Percentiles rank a stretch among this genome's conserved stretches.
These are phyloP conservation scores for Xylaria polymorpha DNA, from an alignment of 2,329 filamentous ascomycete species.

Conservation along the genomic window DNA sequence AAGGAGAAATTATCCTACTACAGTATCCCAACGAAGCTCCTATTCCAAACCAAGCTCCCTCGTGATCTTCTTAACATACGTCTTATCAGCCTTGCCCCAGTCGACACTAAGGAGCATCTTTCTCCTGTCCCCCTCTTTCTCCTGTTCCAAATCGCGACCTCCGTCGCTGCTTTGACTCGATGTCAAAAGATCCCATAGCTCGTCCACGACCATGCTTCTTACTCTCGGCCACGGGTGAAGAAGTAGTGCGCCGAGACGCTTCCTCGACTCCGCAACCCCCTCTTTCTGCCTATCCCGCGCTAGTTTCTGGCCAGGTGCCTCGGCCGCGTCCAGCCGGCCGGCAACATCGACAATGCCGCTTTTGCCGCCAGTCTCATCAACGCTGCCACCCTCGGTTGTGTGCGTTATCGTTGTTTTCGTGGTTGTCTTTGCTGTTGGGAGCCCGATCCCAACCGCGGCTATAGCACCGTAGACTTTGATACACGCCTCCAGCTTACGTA, in stretches of 20 bases:
- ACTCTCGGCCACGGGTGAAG: conserved; percentile 86
- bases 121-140: conserved; percentile 21
- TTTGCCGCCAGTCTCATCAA: neutral
- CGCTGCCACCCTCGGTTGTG: neutral
- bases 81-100: conserved; percentile 67
- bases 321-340: conserved; percentile 18
- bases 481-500: conserved; percentile 83
- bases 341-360: neutral
- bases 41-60: conserved; percentile 56
- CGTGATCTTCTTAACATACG: conserved; percentile 57
- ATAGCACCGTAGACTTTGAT: conserved; percentile 82
- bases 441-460: conserved; percentile 50
- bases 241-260: conserved; percentile 78
- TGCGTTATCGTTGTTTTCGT: neutral
- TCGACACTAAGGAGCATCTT: conserved; percentile 63
- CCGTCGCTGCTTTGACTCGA: conserved; percentile 7
- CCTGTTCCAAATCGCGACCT: conserved; percentile 39
- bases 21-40: neutral
- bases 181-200: conserved; percentile 63
- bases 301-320: conserved; percentile 35
- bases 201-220: conserved; percentile 68
- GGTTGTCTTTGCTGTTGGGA: conserved; percentile 3
- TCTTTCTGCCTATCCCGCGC: conserved; percentile 52
- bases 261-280: conserved; percentile 66
- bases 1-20: neutral